Evolutionary conservation across 768 basidiomycete species (phyloP), one percentile per base, ranked within the genome.

Genomic region (Dacryopinax primogenitus): DNA sequence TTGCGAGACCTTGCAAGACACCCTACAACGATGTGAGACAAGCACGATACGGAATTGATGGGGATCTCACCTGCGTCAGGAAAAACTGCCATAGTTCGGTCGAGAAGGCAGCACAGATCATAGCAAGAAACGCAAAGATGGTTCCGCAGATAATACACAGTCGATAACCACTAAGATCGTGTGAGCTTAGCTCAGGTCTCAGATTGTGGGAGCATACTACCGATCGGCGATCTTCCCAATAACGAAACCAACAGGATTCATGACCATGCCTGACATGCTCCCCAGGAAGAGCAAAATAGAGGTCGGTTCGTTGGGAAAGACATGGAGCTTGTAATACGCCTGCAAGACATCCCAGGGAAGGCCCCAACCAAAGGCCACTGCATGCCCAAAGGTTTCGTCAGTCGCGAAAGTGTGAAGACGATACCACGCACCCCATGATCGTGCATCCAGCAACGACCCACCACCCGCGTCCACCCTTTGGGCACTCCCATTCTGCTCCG

Each of bases 321-420:
- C 41, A 30, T 68, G 66, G 18, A 28, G 11, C 36, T 61, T 35
- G 62, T 67, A 68, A 41, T 64, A 68, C n/a, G 36, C 63, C 36
- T 67, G 66, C 37, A 68, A 68, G 6, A 68, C 67, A 16, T 67
- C 67, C 64, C 65, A 68, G n/a, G n/a, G n/a, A n/a, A n/a, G n/a
- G n/a, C n/a, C n/a, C n/a, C n/a, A n/a, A n/a, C n/a, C n/a, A n/a
- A n/a, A n/a, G n/a, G n/a, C n/a, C n/a, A n/a, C n/a, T n/a, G n/a
- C n/a, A n/a, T n/a, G n/a, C n/a, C n/a, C n/a, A n/a, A n/a, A n/a
- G n/a, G n/a, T n/a, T n/a, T n/a, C n/a, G n/a, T n/a, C n/a, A n/a
- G n/a, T n/a, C n/a, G n/a, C n/a, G n/a, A n/a, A n/a, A n/a, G n/a
- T n/a, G n/a, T n/a, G n/a, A n/a, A n/a, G n/a, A n/a, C n/a, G n/a